Conservation (phyloP, 768 basidiomycete genomes). For the Agaricus subrufescens region DNA sequence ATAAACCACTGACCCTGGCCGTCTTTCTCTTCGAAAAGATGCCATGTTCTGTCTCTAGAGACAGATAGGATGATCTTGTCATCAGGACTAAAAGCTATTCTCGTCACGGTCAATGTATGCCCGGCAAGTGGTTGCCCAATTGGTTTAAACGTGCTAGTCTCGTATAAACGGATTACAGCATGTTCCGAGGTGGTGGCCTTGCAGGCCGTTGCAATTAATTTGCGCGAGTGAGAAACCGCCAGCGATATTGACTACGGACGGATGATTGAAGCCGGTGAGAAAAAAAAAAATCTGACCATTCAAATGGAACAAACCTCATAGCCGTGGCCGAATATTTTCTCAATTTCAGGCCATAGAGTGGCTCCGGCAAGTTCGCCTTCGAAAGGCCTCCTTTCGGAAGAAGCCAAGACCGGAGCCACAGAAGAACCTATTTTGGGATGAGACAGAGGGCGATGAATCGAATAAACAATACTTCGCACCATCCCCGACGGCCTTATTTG, state of each 20-base stretch:
- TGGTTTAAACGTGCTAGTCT: slow-evolving; percentile 63
- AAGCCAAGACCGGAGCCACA: slow-evolving; percentile 20
- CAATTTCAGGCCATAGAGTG: slow-evolving; percentile 95
- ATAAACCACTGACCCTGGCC: slow-evolving; percentile 33
- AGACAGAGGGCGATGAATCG: neutral
- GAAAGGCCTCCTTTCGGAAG: slow-evolving; percentile 53
- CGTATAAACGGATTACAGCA: slow-evolving; percentile 82
- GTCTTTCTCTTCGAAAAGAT: slow-evolving; percentile 56
- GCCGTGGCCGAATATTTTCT: slow-evolving; percentile 97
- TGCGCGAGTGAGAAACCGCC: slow-evolving; percentile 63
- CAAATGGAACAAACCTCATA: slow-evolving; percentile 66
- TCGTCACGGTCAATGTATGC: slow-evolving; percentile 86
- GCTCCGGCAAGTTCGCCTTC: slow-evolving; percentile 85
- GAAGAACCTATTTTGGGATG: slow-evolving; percentile 9
- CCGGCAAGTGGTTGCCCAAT: slow-evolving; percentile 74
- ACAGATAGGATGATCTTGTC: slow-evolving; percentile 78
- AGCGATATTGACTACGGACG: slow-evolving; percentile 70
- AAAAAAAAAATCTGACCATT: too few species aligned
- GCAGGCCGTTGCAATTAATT: slow-evolving; percentile 84
- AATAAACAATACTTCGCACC: slow-evolving; percentile 34
- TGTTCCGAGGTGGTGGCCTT: slow-evolving; percentile 85
- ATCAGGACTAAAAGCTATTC: slow-evolving; percentile 85
- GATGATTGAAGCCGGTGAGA: too few species aligned
- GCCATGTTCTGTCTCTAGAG: slow-evolving; percentile 91
- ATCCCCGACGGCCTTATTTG: slow-evolving; percentile 85